Conservation (phyloP, 495 filamentous ascomycete species). For the Hypoxylon subgilvum region DNA sequence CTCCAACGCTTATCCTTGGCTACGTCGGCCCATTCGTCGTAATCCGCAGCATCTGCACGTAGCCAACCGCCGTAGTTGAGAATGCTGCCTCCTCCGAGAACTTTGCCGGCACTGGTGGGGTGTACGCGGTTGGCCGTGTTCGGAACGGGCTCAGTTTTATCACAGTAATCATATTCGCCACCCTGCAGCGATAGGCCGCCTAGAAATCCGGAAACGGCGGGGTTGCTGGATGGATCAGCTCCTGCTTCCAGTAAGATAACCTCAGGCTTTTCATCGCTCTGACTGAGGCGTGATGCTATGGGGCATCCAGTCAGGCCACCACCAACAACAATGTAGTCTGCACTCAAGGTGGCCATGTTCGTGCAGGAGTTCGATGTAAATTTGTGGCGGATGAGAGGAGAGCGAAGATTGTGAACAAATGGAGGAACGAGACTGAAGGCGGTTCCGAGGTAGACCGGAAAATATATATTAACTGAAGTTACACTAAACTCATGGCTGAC, state of each 20-base stretch:
- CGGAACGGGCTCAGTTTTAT: conserved; percentile 39
- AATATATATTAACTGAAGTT: too few species aligned
- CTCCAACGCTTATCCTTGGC: conserved; percentile 48
- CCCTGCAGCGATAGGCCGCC: conserved; percentile 20
- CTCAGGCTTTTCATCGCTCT: conserved; percentile 15
- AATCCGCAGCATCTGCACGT: conserved; percentile 46
- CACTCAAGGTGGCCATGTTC: conserved; percentile 10
- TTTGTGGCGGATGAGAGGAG: too few species aligned
- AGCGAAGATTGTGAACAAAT: too few species aligned
- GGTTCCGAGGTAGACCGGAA: too few species aligned
- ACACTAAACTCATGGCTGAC: too few species aligned
- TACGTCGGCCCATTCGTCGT: conserved; percentile 48
- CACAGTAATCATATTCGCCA: conserved; percentile 45
- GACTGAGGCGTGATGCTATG: conserved; percentile 32
- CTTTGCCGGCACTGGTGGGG: conserved; percentile 43
- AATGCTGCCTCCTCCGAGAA: conserved; percentile 43
- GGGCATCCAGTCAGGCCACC: conserved; percentile 46
- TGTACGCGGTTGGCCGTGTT: conserved; percentile 34
- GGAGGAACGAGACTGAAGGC: too few species aligned
- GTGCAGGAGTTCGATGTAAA: not conserved
- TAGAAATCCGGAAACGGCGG: conserved; percentile 16
- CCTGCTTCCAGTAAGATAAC: conserved; percentile 31
- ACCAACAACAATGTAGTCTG: conserved; percentile 47
- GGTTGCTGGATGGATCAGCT: conserved; percentile 15
- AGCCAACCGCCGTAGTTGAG: conserved; percentile 48